Evolutionary conservation across 1,139 yeast genomes (phyloP), one percentile per base, ranked within the genome.

Genomic region (Debaryomyces sp.): DNA sequence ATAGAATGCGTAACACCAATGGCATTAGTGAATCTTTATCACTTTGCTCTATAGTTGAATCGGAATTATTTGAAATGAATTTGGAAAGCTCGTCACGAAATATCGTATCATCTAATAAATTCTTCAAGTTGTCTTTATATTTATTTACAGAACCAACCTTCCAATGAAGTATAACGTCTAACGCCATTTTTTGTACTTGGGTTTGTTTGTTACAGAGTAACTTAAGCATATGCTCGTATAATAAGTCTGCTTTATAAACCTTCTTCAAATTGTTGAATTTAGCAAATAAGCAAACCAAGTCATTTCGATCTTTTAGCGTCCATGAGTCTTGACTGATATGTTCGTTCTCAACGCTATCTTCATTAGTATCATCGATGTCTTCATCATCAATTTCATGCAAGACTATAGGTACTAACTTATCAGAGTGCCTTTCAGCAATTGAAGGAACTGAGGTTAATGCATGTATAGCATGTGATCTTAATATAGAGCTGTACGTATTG

Each of bases 11-110:
- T 43, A 92, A 67, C 5, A 91, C 79, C 41, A 89, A 64, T 1
- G 96, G 95, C 80, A 91, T 80, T 5, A 94, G 75, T 0, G 55
- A 65, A 1, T 66, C 71, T 18, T 79, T 71, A 61, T 92, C 97
- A 6, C 73, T 75, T 12, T 73, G 75, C 55, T 87, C 91, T 45
- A 91, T 75, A 2, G 71, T 67, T 3, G 81, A 71, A 7, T 76
- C 76, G n/a, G 79, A 73, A n/a, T 77, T 82, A 30, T 56, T 55
- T 5, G 80, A 70, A 33, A 89, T 70, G 42, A 94, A 77, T 32
- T 79, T 81, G 29, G 89, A 73, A 32, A 92, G 71, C 65, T 92
- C 97, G 64, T 95, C 99, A 51, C 90, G 82, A 69, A 90, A 92
- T 22, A 86, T 73, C 1, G 89, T 81, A 54, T 91, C 96, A 62